A percentile compares a stretch with the other conserved stretches of the same genome.
These are phyloP conservation scores for Podosphaera xanthii DNA, from an alignment of 2,329 filamentous ascomycete species.

Conservation along the genomic window DNA sequence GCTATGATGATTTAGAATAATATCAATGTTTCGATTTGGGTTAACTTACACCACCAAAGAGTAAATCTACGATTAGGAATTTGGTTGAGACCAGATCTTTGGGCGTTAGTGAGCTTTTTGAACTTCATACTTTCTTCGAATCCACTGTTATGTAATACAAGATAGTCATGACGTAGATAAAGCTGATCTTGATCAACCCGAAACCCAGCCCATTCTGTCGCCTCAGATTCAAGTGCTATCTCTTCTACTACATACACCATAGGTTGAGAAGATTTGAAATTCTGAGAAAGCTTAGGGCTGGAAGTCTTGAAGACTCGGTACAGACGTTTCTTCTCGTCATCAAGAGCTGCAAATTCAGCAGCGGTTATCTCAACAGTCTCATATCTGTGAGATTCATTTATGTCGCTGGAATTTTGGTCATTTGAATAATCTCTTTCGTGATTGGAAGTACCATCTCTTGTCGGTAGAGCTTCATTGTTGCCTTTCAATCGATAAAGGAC, in stretches of 20 bases:
- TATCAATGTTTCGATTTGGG: background rate
- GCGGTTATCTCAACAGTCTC: slow-evolving; percentile 25
- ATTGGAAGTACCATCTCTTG: background rate
- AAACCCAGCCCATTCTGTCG: slow-evolving; percentile 27
- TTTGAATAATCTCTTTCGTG: slow-evolving; percentile 13
- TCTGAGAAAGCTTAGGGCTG: slow-evolving; percentile 14
- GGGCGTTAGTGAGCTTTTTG: slow-evolving; percentile 95
- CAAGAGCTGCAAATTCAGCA: slow-evolving; percentile 21
- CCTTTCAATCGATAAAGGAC: slow-evolving; percentile 18
- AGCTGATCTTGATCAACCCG: slow-evolving; percentile 27
- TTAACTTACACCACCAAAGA: slow-evolving; percentile 55
- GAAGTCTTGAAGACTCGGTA: slow-evolving; percentile 19
- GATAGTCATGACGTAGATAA: slow-evolving; percentile 25
- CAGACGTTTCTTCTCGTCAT: slow-evolving; percentile 17
- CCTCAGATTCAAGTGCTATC: slow-evolving; percentile 21
- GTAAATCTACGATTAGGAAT: slow-evolving; percentile 98
- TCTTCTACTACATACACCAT: slow-evolving; percentile 19
- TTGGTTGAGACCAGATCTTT: slow-evolving; percentile 89
- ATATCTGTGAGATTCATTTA: slow-evolving; percentile 8
- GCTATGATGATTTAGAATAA: background rate
- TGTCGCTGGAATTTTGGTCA: background rate
- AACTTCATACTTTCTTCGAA: slow-evolving; percentile 61
- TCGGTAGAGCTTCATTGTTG: background rate
- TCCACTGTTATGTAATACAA: slow-evolving; percentile 22
- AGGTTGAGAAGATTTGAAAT: slow-evolving; percentile 1